These are phyloP conservation scores for Parasarocladium wereldwijsianum DNA, from an alignment of 2,329 filamentous ascomycete genomes.

Conservation along the genomic window DNA sequence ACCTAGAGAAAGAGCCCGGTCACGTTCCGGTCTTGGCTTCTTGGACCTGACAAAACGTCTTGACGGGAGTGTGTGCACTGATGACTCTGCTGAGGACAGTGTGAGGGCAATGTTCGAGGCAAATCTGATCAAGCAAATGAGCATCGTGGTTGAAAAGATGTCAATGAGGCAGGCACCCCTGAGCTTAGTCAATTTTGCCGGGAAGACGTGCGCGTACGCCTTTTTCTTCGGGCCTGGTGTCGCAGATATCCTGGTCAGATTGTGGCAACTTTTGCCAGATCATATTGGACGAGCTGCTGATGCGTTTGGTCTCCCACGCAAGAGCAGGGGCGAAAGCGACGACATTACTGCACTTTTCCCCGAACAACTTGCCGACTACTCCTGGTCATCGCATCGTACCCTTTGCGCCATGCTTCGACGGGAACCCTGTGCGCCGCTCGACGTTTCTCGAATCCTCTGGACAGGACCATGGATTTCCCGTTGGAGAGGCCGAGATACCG, in stretches of 20 bases:
- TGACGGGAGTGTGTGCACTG: too few relatives aligned
- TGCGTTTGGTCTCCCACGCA: conserved; percentile 50
- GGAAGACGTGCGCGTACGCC: conserved; percentile 80
- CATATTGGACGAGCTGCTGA: conserved; percentile 57
- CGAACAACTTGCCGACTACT: conserved; percentile 40
- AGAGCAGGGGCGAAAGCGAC: conserved; percentile 40
- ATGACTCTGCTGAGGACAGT: conserved; percentile 75
- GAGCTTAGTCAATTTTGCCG: conserved; percentile 70
- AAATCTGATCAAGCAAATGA: conserved; percentile 71
- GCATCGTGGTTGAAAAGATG: conserved; percentile 79
- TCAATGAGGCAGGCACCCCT: conserved; percentile 53
- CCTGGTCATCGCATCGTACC: conserved; percentile 36
- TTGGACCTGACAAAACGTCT: too few relatives aligned
- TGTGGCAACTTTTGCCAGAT: conserved; percentile 62
- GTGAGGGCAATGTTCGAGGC: conserved; percentile 75
- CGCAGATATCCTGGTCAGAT: conserved; percentile 64
- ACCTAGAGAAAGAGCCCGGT: conserved; percentile 26
- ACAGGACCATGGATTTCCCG: conserved; percentile 70
- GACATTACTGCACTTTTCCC: conserved; percentile 59
- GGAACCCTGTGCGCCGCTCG: conserved; percentile 48
- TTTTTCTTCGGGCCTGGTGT: conserved; percentile 87
- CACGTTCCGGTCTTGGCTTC: conserved; percentile 35
- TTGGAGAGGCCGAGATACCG: conserved; percentile 78
- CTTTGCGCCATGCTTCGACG: conserved; percentile 46
- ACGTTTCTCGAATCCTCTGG: conserved; percentile 65